phyloP scores from a whole-genome alignment of 495 filamentous ascomycete genomes.

The Aspergillus cristatus region DNA sequence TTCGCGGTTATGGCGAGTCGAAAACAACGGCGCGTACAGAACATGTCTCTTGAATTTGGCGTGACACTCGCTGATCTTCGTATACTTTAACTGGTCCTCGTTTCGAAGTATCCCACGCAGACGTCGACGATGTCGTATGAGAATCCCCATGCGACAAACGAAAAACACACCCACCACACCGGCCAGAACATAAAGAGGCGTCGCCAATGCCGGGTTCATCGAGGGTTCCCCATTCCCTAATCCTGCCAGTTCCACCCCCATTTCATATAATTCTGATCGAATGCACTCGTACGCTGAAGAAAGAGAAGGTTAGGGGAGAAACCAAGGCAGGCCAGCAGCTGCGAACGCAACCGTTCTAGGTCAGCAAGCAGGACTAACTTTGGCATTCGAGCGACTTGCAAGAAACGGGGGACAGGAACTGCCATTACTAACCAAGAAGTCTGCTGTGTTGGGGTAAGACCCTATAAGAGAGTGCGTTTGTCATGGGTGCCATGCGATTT shows the following conservation, averaged over 20 bases:
- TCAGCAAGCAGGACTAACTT: too few species aligned
- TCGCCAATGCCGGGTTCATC: slow-evolving; percentile 29
- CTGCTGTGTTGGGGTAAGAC: too few species aligned
- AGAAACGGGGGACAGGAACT: too few species aligned
- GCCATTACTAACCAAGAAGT: too few species aligned
- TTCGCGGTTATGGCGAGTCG: slow-evolving; percentile 31
- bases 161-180: slow-evolving; percentile 20
- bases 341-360: too few species aligned
- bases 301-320: not conserved
- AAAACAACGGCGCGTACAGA: slow-evolving; percentile 32
- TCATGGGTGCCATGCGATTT: too few species aligned
- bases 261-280: not conserved
- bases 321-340: not conserved
- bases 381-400: too few species aligned
- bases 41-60: slow-evolving; percentile 31
- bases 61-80: slow-evolving; percentile 7
- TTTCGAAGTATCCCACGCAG: slow-evolving; percentile 10
- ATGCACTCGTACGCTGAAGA: too few species aligned
- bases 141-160: slow-evolving; percentile 15
- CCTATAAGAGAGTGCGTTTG: too few species aligned
- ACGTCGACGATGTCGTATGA: slow-evolving; percentile 20
- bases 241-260: slow-evolving; percentile 12
- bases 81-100: slow-evolving; percentile 18
- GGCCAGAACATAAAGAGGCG: slow-evolving; percentile 25
- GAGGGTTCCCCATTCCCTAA: slow-evolving; percentile 14